These are phyloP conservation scores for Penicillium waksmanii DNA, from an alignment of 495 filamentous ascomycete genomes.

Conservation along the genomic window DNA sequence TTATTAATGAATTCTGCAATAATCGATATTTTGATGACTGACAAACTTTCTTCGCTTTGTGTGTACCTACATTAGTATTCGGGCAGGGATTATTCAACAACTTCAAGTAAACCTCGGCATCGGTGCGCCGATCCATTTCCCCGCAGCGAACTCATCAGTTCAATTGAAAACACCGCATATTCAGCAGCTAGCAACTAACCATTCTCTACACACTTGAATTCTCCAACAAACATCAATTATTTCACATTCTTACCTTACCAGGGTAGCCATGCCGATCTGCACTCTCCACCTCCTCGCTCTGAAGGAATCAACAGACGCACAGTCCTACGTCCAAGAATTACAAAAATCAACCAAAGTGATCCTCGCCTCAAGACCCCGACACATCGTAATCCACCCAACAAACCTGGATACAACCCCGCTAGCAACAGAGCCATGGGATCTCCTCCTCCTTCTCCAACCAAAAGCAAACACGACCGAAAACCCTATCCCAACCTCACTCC, in stretches of 20 bases:
- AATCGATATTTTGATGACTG: neutral
- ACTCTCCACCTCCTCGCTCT: constrained; percentile 51
- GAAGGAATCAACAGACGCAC: constrained; percentile 21
- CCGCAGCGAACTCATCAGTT: constrained; percentile 15
- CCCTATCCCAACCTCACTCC: constrained; percentile 40
- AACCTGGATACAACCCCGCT: constrained; percentile 49
- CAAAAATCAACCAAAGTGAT: constrained; percentile 43
- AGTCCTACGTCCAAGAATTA: constrained; percentile 32
- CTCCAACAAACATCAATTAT: too few relatives aligned
- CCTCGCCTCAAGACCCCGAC: constrained; percentile 43
- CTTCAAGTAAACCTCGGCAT: constrained; percentile 12
- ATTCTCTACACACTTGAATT: too few relatives aligned
- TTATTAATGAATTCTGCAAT: constrained; percentile 1
- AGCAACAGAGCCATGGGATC: constrained; percentile 57
- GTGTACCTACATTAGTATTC: neutral
- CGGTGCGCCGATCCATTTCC: constrained; percentile 9
- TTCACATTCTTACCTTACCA: too few relatives aligned
- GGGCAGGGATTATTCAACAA: neutral
- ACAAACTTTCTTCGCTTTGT: neutral
- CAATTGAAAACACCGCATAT: neutral
- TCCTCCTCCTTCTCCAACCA: constrained; percentile 55
- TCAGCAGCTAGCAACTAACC: neutral
- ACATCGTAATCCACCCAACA: constrained; percentile 57
- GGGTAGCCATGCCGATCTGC: constrained; percentile 51
- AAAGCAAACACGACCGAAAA: constrained; percentile 13